Percentiles rank a stretch among this genome's conserved stretches.
Evolutionary conservation across 2,329 filamentous ascomycete species (phyloP).

Genomic region (Claviceps fusiformis): DNA sequence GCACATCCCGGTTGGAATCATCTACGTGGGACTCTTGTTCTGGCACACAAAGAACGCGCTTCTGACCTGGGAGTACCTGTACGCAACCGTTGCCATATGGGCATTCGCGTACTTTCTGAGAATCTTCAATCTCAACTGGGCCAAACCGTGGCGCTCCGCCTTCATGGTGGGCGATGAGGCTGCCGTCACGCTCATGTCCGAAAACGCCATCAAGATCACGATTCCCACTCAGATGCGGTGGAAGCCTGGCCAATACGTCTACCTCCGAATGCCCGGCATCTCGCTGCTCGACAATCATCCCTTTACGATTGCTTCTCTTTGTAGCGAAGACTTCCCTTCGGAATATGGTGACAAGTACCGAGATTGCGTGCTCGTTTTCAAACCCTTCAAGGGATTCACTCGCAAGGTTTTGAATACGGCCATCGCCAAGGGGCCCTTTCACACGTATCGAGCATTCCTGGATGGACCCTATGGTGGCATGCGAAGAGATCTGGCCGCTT

Average conservation of each 20-base stretch:
- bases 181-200: slow-evolving; percentile 74
- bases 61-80: slow-evolving; percentile 81
- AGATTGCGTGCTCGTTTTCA: slow-evolving; percentile 83
- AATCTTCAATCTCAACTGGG: slow-evolving; percentile 82
- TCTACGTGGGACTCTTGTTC: slow-evolving; percentile 75
- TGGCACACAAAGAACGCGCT: slow-evolving; percentile 95
- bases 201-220: slow-evolving; percentile 91
- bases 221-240: slow-evolving; percentile 87
- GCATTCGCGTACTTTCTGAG: slow-evolving; percentile 58
- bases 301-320: slow-evolving; percentile 87
- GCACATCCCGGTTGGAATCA: slow-evolving; percentile 68
- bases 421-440: slow-evolving; percentile 73
- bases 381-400: slow-evolving; percentile 85
- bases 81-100: slow-evolving; percentile 69
- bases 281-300: slow-evolving; percentile 87
- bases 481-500: slow-evolving; percentile 77
- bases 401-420: slow-evolving; percentile 71
- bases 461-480: slow-evolving; percentile 94
- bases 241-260: slow-evolving; percentile 90
- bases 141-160: slow-evolving; percentile 61
- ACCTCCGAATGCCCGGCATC: slow-evolving; percentile 85
- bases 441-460: slow-evolving; percentile 82
- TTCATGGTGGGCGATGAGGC: slow-evolving; percentile 87
- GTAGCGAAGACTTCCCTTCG: slow-evolving; percentile 85
- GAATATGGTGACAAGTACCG: slow-evolving; percentile 78